phyloP scores from a whole-genome alignment of 2,329 filamentous ascomycete species.

The Eurotiales sp. region DNA sequence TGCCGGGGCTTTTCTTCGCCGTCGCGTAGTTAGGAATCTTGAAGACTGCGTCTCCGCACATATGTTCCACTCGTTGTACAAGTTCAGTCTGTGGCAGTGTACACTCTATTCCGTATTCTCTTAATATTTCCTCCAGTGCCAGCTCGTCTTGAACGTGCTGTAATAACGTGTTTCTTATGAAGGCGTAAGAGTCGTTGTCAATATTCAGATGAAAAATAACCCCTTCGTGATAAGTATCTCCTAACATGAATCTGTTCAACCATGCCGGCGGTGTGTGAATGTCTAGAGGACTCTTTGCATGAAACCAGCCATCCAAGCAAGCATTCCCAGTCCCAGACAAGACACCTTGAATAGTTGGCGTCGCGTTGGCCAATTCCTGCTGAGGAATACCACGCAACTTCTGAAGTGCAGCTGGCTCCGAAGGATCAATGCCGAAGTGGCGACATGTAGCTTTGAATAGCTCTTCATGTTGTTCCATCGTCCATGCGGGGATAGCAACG shows the following conservation, averaged over 20 bases:
- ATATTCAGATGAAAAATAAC: conserved; percentile 26
- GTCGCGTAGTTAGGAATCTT: conserved; percentile 24
- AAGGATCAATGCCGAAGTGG: conserved; percentile 21
- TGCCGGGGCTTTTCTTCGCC: neutral
- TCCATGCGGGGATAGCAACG: conserved; percentile 22
- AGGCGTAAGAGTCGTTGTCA: conserved; percentile 17
- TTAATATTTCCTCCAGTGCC: conserved; percentile 19
- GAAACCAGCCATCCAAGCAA: conserved; percentile 26
- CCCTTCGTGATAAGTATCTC: conserved; percentile 26
- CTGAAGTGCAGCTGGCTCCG: conserved; percentile 16
- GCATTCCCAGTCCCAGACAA: conserved; percentile 23
- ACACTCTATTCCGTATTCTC: conserved; percentile 19
- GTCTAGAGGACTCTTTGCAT: conserved; percentile 17
- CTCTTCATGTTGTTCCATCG: conserved; percentile 21
- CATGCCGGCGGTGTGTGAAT: conserved; percentile 19
- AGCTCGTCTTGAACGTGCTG: conserved; percentile 14
- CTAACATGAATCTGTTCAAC: conserved; percentile 23
- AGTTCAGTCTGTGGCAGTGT: conserved; percentile 14
- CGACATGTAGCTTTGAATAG: conserved; percentile 20
- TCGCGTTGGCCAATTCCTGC: conserved; percentile 23
- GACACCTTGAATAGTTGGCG: conserved; percentile 21
- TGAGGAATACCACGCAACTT: conserved; percentile 20
- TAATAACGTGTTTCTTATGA: conserved; percentile 15
- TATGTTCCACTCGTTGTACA: conserved; percentile 20
- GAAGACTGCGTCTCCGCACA: conserved; percentile 25